Evolutionary conservation across 768 basidiomycete species (phyloP).

Genomic region (Filobasidium floriforme): DNA sequence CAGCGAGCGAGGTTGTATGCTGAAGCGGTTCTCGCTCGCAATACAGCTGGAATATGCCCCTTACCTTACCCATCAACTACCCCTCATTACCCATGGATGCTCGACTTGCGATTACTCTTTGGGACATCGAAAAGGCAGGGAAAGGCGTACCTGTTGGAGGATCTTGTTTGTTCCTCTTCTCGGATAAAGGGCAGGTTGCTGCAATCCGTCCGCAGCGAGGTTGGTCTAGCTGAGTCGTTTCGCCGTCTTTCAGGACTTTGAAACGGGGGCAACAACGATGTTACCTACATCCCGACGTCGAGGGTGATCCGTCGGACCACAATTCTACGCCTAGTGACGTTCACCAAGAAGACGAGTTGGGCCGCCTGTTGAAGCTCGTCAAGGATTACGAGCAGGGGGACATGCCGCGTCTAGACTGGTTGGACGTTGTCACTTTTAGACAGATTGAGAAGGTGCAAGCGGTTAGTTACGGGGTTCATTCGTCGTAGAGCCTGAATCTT

Average conservation of each 20-base stretch:
- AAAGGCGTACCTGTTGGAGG: constrained; percentile 78
- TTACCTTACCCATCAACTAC: constrained; percentile 83
- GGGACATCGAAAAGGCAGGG: constrained; percentile 84
- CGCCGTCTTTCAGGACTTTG: constrained; percentile 57
- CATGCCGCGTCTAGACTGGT: constrained; percentile 87
- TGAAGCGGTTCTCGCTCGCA: background rate
- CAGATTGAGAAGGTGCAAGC: constrained; percentile 93
- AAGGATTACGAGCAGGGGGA: constrained; percentile 96
- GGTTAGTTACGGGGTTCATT: constrained; percentile 50
- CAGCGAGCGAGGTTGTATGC: too few relatives aligned
- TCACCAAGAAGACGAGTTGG: constrained; percentile 81
- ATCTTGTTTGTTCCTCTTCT: constrained; percentile 80
- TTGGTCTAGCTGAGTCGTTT: too few relatives aligned
- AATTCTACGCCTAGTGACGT: constrained; percentile 81
- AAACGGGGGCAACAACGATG: constrained; percentile 85
- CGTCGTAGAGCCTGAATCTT: background rate
- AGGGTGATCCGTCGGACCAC: constrained; percentile 78
- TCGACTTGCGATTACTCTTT: constrained; percentile 87
- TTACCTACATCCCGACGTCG: constrained; percentile 68
- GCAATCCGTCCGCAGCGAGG: background rate
- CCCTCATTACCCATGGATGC: constrained; percentile 84
- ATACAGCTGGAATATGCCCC: constrained; percentile 87
- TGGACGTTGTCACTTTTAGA: constrained; percentile 84
- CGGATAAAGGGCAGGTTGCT: constrained; percentile 72
- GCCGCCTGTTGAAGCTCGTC: constrained; percentile 76